Conservation (phyloP, 169 alveolate species). For the Plasmodium gaboni region DNA sequence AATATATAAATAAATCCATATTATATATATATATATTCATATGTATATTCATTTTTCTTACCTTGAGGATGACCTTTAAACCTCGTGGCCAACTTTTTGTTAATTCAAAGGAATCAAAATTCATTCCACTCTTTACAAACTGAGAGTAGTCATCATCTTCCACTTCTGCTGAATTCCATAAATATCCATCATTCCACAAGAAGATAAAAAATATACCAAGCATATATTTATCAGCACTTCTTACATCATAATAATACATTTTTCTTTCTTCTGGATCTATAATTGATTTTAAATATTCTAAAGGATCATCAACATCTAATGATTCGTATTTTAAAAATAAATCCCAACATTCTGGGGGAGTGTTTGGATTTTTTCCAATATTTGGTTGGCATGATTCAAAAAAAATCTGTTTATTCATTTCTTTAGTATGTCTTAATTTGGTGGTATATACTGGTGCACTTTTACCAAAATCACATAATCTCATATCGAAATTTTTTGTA, state of each 20-base stretch:
- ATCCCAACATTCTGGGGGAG: constrained; percentile 89
- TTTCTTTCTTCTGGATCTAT: constrained; percentile 73
- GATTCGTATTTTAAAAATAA: constrained; percentile 77
- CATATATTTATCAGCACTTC: constrained; percentile 82
- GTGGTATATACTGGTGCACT: constrained; percentile 82
- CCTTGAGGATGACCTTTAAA: constrained; percentile 37
- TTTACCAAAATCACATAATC: constrained; percentile 86
- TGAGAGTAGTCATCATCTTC: constrained; percentile 79
- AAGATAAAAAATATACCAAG: constrained; percentile 80
- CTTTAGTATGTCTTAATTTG: constrained; percentile 78
- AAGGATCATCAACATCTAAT: constrained; percentile 38
- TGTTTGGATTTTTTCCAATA: constrained; percentile 86
- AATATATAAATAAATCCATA: not conserved
- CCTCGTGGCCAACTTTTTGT: constrained; percentile 59
- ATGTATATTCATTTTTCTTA: not conserved
- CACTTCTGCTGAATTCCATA: constrained; percentile 85
- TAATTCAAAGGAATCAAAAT: constrained; percentile 42
- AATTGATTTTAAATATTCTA: constrained; percentile 11
- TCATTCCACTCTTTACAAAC: constrained; percentile 44
- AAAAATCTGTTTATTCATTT: constrained; percentile 64
- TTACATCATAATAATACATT: constrained; percentile 80
- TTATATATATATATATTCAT: not conserved
- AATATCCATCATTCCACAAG: constrained; percentile 88
- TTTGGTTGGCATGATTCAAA: constrained; percentile 88
- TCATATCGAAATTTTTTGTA: constrained; percentile 77